Base-by-base conservation (phyloP, 345 rosid genomes). In the Rubroshorea leprosula region DNA sequence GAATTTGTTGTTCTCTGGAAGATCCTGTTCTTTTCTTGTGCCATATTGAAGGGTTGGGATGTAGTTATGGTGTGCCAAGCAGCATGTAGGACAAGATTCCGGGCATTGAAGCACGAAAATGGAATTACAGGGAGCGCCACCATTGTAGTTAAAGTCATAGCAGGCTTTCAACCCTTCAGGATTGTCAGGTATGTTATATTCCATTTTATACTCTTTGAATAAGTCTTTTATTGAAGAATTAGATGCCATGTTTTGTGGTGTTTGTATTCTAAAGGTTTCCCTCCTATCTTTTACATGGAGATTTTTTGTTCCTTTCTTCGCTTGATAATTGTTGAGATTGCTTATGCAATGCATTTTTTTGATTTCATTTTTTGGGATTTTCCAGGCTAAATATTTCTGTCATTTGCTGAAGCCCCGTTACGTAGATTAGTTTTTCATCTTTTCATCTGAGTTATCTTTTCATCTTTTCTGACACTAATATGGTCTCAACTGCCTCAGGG, bases 61-160 rank as follows among this genome's bases (percentile, higher is more conserved):
- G 83, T 76, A 84, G 90, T 80, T 82, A 87, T 87, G 95, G 90
- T 87, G 77, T 76, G 90, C 86, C 95, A 87, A 84, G 83, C 90
- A 74, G 95, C 90, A 45, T 57, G 90, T 69, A 88, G 75, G 77
- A 87, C 90, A 64, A 87, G 83, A 75, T 87, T 87, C 67, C 88
- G 95, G 73, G 84, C 88, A 73, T 73, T 87, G 76, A 87, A 87
- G 69, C 64, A 83, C 55, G 95, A 87, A 74, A 76, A 79, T 70
- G 90, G 90, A 67, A 73, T 82, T 75, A 86, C 90, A 47, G 95
- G 95, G 70, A 80, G 72, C 29, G 78, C 86, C 26, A 61, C 86
- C 74, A 87, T 87, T 60, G 62, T 87, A 60, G 90, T 87, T 75
- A 84, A 84, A 82, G 80, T 87, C 18, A 84, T 87, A 71, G 95